phyloP scores from a whole-genome alignment of 2,329 filamentous ascomycete genomes.

The Fusarium torulosum region DNA sequence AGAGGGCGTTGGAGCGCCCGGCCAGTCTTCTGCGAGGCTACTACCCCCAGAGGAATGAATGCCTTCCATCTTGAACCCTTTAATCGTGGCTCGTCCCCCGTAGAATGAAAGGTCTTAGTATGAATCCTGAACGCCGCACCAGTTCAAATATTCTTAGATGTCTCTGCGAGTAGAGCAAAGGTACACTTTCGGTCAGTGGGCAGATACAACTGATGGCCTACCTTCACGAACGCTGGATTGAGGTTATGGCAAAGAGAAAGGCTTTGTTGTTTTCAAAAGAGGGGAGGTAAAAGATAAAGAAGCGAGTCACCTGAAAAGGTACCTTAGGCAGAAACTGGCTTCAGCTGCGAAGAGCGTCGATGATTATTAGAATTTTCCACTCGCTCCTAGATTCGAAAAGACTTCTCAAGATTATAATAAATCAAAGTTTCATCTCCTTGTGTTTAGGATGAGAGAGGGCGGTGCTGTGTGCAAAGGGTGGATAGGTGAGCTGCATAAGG shows the following conservation, averaged over 20 bases:
- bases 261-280: background rate
- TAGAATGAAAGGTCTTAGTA: conserved; percentile 5
- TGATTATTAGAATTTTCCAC: too few species aligned
- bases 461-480: background rate
- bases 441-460: background rate
- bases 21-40: background rate
- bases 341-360: background rate
- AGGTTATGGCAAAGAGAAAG: background rate
- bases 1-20: background rate
- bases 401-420: background rate
- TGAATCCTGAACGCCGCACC: background rate
- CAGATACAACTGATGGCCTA: background rate
- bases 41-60: background rate
- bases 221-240: background rate
- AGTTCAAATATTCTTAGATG: background rate
- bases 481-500: background rate
- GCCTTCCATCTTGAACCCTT: conserved; percentile 4
- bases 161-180: background rate
- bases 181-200: background rate
- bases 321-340: conserved; percentile 1
- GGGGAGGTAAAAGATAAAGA: background rate
- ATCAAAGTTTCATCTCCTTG: background rate
- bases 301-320: conserved; percentile 1
- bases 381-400: rapidly evolving
- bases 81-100: background rate